These are phyloP conservation scores for Groenewaldozyma sp. DNA, from an alignment of 1,139 yeast genomes.

Conservation along the genomic window DNA sequence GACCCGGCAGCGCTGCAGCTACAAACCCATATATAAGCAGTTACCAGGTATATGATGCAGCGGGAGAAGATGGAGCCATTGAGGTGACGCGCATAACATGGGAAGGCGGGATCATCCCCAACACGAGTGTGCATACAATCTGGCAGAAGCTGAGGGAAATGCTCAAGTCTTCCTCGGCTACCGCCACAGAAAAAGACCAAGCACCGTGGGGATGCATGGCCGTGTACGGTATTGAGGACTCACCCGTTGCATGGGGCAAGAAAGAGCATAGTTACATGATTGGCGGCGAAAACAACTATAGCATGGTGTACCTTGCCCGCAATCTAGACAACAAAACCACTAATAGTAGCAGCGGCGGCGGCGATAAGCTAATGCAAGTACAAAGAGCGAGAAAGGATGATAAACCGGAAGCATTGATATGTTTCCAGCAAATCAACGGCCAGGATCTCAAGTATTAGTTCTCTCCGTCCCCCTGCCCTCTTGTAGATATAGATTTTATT, in stretches of 20 bases:
- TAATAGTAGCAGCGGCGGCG: too few species aligned
- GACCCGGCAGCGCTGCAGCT: too few species aligned
- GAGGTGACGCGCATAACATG: conserved; percentile 5
- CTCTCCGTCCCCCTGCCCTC: too few species aligned
- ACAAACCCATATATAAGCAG: conserved; percentile 22
- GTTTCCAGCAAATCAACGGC: conserved; percentile 3
- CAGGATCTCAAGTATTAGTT: conserved; percentile 2
- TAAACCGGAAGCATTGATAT: neutral
- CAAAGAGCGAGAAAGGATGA: neutral
- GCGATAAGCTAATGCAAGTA: neutral
- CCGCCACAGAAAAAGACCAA: neutral
- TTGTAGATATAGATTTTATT: too few species aligned
- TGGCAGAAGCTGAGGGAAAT: conserved; percentile 2
- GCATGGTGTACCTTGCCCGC: conserved; percentile 16
- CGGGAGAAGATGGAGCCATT: neutral
- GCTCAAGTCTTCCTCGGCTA: neutral
- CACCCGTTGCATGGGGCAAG: conserved; percentile 27
- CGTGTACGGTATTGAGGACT: conserved; percentile 23
- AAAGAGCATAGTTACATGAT: conserved; percentile 17
- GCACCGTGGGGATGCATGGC: conserved; percentile 18
- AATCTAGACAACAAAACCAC: too few species aligned
- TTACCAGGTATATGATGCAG: conserved; percentile 17
- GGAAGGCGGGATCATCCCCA: conserved; percentile 16
- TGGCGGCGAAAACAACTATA: conserved; percentile 22
- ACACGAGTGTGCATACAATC: conserved; percentile 5